Conservation (phyloP, 2,329 filamentous ascomycete genomes). For the Sordariomycetes sp. region DNA sequence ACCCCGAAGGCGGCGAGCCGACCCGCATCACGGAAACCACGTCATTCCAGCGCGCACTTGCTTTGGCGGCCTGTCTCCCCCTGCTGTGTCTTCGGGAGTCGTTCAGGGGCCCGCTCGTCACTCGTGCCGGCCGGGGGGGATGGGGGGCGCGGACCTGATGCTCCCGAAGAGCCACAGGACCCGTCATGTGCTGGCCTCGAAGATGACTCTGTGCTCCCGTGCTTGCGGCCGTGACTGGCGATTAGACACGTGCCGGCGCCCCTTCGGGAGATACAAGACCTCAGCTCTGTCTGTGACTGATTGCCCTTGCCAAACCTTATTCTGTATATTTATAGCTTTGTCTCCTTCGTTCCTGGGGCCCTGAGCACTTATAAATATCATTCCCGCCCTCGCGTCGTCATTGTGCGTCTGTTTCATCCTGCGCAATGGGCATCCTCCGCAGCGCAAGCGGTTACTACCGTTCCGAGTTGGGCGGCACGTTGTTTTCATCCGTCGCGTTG, state of each 20-base stretch:
- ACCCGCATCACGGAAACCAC: neutral
- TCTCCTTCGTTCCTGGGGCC: neutral
- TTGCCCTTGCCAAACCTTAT: neutral
- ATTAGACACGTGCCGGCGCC: neutral
- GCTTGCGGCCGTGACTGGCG: neutral
- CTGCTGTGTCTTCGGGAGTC: neutral
- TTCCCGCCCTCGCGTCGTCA: neutral
- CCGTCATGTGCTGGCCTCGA: neutral
- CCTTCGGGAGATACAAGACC: constrained; percentile 2
- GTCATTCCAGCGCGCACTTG: neutral
- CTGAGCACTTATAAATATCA: neutral
- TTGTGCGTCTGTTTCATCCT: neutral
- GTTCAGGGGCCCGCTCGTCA: neutral
- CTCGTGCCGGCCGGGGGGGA: neutral
- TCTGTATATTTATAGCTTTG: neutral
- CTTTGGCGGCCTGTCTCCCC: neutral
- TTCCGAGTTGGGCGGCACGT: neutral
- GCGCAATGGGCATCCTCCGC: neutral
- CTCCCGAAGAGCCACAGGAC: neutral
- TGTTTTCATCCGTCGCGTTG: neutral
- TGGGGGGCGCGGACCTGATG: neutral
- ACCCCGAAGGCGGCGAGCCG: neutral
- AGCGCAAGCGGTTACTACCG: neutral
- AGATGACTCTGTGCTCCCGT: constrained; percentile 3
- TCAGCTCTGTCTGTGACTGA: constrained; percentile 2